phyloP scores from a whole-genome alignment of 805 yeast species.

The Metschnikowia gruessii region DNA sequence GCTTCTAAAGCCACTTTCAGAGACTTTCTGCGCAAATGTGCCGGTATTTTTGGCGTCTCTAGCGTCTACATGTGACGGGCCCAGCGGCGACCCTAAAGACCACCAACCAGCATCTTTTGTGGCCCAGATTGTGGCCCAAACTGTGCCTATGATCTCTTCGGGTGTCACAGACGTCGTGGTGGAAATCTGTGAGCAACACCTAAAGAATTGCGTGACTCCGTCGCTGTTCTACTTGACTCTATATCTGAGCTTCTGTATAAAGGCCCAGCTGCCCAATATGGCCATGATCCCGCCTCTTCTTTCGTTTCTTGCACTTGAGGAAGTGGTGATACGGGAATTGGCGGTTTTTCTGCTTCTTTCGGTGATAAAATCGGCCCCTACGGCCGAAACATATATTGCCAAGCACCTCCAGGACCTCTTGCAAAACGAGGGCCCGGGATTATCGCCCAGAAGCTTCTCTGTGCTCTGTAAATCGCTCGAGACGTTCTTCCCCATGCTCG shows the following conservation, averaged over 20 bases:
- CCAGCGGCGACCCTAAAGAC: neutral
- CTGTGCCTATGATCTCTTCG: neutral
- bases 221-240: slow-evolving; percentile 6
- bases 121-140: neutral
- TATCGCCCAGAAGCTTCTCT: neutral
- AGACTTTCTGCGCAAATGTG: neutral
- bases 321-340: neutral
- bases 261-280: neutral
- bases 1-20: neutral
- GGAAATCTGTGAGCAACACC: neutral
- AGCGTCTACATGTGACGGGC: neutral
- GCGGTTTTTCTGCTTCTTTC: slow-evolving; percentile 3
- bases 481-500: slow-evolving; percentile 15
- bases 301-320: neutral
- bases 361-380: neutral
- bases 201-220: neutral
- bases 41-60: neutral
- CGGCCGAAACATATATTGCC: neutral
- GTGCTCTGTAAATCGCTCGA: slow-evolving; percentile 12
- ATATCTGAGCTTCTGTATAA: slow-evolving; percentile 6
- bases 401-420: neutral
- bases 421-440: neutral
- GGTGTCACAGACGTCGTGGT: neutral
- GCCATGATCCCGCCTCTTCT: slow-evolving; percentile 6
- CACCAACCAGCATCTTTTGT: neutral